Evolutionary conservation across 2,329 filamentous ascomycete genomes (phyloP).

Genomic region (Fusarium dimerum): DNA sequence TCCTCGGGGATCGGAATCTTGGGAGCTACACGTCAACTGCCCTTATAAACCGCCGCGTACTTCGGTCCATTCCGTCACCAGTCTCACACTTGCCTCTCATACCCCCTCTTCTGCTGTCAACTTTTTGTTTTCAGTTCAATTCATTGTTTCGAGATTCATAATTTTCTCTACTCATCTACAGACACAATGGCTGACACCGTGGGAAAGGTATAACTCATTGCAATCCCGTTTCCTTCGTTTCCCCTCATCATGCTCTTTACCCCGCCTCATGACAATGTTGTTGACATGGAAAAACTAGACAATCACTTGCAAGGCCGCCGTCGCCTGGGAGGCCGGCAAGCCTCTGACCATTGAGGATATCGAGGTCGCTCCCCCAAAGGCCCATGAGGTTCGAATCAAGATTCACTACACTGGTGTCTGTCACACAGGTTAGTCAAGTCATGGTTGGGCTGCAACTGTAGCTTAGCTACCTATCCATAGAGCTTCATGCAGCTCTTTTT

Average conservation of each 20-base stretch:
- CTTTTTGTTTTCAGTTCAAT: constrained; percentile 1
- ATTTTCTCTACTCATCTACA: constrained; percentile 7
- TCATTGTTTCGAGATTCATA: neutral
- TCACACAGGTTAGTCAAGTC: constrained; percentile 73
- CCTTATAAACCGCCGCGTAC: constrained; percentile 26
- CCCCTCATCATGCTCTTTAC: constrained; percentile 18
- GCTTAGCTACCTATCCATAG: constrained; percentile 10
- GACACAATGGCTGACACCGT: constrained; percentile 50
- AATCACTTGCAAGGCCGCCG: constrained; percentile 95
- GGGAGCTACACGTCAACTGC: constrained; percentile 16
- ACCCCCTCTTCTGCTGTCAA: constrained; percentile 18
- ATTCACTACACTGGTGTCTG: constrained; percentile 98
- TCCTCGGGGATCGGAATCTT: constrained; percentile 33
- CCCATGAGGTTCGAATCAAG: constrained; percentile 94
- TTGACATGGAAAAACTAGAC: constrained; percentile 55
- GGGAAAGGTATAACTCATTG: constrained; percentile 47
- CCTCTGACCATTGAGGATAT: constrained; percentile 87
- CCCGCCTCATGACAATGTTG: constrained; percentile 21
- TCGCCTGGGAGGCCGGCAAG: constrained; percentile 96
- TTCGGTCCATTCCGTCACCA: constrained; percentile 1
- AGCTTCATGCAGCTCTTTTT: neutral
- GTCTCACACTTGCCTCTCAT: constrained; percentile 8
- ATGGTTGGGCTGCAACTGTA: constrained; percentile 4
- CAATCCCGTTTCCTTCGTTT: constrained; percentile 8
- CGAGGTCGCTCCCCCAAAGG: constrained; percentile 85